phyloP scores from a whole-genome alignment of 805 yeast species.

The Isabelozyma heimii region DNA sequence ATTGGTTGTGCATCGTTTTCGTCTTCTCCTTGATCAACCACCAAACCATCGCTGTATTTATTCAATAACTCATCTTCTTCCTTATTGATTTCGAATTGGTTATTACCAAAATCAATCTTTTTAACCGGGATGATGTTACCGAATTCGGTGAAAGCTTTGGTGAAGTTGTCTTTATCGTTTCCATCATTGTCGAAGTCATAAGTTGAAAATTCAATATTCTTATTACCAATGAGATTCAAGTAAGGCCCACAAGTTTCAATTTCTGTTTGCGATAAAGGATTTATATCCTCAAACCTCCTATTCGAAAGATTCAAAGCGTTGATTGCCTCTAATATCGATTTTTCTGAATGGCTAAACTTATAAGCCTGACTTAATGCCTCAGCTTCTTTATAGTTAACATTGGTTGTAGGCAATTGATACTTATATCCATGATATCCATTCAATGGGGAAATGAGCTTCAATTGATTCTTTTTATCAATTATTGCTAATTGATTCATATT shows the following conservation, averaged over 20 bases:
- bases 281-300: slow-evolving; percentile 4
- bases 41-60: slow-evolving; percentile 8
- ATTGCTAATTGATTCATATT: slow-evolving; percentile 29
- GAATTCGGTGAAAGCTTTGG: slow-evolving; percentile 17
- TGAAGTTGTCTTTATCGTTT: slow-evolving; percentile 11
- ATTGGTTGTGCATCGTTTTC: not conserved
- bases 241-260: slow-evolving; percentile 52
- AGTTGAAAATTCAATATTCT: slow-evolving; percentile 27
- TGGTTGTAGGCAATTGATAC: slow-evolving; percentile 37
- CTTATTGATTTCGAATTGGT: not conserved
- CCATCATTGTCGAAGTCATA: slow-evolving; percentile 11
- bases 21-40: slow-evolving; percentile 6
- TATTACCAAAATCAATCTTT: slow-evolving; percentile 8
- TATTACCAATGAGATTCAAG: slow-evolving; percentile 26
- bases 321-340: not conserved
- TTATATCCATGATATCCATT: slow-evolving; percentile 37
- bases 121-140: slow-evolving; percentile 21
- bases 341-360: not conserved
- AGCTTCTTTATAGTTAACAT: not conserved
- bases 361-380: not conserved
- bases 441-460: slow-evolving; percentile 34
- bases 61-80: slow-evolving; percentile 6
- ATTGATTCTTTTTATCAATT: slow-evolving; percentile 25
- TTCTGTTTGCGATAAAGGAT: slow-evolving; percentile 50
- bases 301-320: not conserved